A percentile compares a stretch with the other conserved stretches of the same genome.
Conservation (phyloP, 1,139 yeast genomes). For the Saccharomyces uvarum region DNA sequence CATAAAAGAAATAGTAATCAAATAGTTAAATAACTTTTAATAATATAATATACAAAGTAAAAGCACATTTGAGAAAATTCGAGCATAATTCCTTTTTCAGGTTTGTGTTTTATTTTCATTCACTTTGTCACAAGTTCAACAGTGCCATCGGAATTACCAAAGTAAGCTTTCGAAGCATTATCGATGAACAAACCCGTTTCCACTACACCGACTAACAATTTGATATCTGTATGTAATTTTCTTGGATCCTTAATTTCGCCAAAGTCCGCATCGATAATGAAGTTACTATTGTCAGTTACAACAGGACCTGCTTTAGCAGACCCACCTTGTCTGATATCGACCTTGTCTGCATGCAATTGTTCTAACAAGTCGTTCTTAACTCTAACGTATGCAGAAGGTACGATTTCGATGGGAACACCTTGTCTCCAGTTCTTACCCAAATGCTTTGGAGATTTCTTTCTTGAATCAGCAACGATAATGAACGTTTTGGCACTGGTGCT, state of each 20-base stretch:
- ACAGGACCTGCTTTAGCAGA: constrained; percentile 95
- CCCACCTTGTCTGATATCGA: constrained; percentile 76
- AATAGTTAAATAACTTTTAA: neutral
- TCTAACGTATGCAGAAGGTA: constrained; percentile 78
- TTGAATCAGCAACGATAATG: constrained; percentile 84
- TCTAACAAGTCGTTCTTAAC: constrained; percentile 53
- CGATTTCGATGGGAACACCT: constrained; percentile 94
- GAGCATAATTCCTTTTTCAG: neutral
- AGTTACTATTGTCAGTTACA: constrained; percentile 94
- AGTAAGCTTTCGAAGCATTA: constrained; percentile 69
- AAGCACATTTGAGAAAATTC: neutral
- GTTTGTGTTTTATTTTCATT: neutral
- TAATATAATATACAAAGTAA: neutral
- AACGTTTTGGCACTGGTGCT: constrained; percentile 73
- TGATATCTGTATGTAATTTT: constrained; percentile 56
- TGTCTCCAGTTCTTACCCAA: constrained; percentile 79
- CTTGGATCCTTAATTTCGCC: constrained; percentile 63
- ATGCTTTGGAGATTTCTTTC: constrained; percentile 59
- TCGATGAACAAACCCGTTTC: constrained; percentile 87
- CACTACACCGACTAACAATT: constrained; percentile 82
- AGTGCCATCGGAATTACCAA: constrained; percentile 74
- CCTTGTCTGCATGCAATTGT: constrained; percentile 46
- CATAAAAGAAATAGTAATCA: neutral
- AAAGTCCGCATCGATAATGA: constrained; percentile 88
- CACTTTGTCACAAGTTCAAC: constrained; percentile 35